Evolutionary conservation across 345 rosid species (phyloP).

Genomic region (Erucastrum elatum): DNA sequence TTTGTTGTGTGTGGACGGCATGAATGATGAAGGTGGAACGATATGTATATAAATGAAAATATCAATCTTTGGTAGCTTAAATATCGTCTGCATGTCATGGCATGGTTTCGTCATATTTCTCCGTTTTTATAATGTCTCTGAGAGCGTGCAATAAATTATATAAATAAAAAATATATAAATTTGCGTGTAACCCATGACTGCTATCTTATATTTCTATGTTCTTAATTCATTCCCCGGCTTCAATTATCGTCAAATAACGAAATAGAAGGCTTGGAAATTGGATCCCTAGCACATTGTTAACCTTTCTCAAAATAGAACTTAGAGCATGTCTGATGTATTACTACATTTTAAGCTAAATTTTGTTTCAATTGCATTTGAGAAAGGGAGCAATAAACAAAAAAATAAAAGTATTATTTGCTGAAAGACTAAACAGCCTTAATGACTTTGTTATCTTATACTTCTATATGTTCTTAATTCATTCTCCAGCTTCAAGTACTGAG

Average conservation of each 20-base stretch:
- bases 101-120: neutral
- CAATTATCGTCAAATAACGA: neutral
- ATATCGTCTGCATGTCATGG: neutral
- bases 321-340: neutral
- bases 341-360: too few relatives aligned
- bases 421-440: neutral
- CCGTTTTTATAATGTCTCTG: neutral
- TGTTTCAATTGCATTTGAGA: too few relatives aligned
- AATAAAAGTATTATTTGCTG: too few relatives aligned
- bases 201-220: neutral
- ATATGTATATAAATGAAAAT: slow-evolving; percentile 6
- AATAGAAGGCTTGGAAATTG: neutral
- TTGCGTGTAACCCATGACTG: neutral
- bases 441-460: neutral
- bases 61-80: neutral
- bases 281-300: neutral
- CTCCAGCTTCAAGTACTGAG: neutral
- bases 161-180: neutral
- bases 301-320: neutral
- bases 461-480: neutral
- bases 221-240: neutral
- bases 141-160: neutral
- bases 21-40: slow-evolving; percentile 22
- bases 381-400: too few relatives aligned
- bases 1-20: neutral